Conservation (phyloP, 2,329 filamentous ascomycete genomes). For the Fusarium foetens region DNA sequence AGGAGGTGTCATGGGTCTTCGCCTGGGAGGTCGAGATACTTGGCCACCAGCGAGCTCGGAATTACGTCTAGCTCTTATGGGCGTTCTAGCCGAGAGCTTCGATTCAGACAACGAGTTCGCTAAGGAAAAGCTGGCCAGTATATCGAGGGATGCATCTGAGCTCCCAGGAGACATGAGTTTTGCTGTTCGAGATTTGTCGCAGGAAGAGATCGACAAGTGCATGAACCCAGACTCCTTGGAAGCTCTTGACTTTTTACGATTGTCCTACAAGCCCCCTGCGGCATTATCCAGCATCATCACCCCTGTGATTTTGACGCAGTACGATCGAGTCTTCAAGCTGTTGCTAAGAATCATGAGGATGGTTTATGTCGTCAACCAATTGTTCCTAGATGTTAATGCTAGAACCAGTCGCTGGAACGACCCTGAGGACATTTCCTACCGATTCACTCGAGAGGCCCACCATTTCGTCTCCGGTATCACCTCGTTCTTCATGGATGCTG, state of each 20-base stretch:
- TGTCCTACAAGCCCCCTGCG: constrained; percentile 83
- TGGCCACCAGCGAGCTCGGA: constrained; percentile 98
- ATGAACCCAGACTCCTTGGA: constrained; percentile 85
- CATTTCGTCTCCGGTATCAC: constrained; percentile 80
- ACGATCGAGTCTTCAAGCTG: constrained; percentile 85
- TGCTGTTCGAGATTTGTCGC: constrained; percentile 81
- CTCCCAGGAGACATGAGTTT: constrained; percentile 82
- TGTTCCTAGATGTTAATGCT: constrained; percentile 67
- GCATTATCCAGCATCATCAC: constrained; percentile 81
- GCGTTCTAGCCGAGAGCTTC: constrained; percentile 82
- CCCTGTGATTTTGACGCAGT: constrained; percentile 74
- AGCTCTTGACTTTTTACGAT: constrained; percentile 90
- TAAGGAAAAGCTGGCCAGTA: constrained; percentile 42
- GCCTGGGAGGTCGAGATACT: constrained; percentile 79
- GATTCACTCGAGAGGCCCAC: constrained; percentile 80
- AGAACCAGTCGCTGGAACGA: constrained; percentile 49
- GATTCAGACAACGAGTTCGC: constrained; percentile 42
- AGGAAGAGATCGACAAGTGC: constrained; percentile 82
- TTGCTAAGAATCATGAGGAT: constrained; percentile 82
- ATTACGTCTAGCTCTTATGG: constrained; percentile 87
- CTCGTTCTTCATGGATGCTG: constrained; percentile 83
- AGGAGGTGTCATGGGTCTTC: constrained; percentile 81
- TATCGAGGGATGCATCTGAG: constrained; percentile 46
- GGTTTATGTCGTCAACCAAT: constrained; percentile 76
- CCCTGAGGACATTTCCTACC: constrained; percentile 55